phyloP scores from a whole-genome alignment of 2,329 filamentous ascomycete species.

The Sporothrix curviconia region DNA sequence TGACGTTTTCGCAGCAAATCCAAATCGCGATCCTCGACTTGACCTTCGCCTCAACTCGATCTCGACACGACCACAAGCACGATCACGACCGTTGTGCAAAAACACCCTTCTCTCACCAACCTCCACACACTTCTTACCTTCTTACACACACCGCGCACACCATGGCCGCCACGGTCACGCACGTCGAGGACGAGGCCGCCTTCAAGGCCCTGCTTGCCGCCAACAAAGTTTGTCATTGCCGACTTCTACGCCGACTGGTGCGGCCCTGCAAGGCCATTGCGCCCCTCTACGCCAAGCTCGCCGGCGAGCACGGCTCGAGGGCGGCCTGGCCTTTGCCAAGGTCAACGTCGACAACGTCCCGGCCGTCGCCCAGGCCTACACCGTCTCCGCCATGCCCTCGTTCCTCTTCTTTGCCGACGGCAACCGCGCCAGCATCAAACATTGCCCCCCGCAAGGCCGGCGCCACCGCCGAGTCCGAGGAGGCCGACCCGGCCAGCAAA shows the following conservation, averaged over 20 bases:
- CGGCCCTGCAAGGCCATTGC: slow-evolving; percentile 53
- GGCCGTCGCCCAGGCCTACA: slow-evolving; percentile 43
- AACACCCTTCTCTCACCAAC: not conserved
- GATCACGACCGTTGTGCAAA: too few species aligned
- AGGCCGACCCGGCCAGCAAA: slow-evolving; percentile 8
- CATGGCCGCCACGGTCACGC: slow-evolving; percentile 22
- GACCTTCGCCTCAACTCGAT: not conserved
- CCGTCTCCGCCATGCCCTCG: slow-evolving; percentile 51
- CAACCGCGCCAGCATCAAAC: slow-evolving; percentile 33
- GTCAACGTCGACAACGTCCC: slow-evolving; percentile 52
- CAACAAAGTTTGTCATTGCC: slow-evolving; percentile 46
- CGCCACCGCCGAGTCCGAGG: slow-evolving; percentile 12
- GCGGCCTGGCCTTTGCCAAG: slow-evolving; percentile 48
- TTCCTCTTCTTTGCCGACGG: slow-evolving; percentile 56
- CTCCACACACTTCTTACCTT: not conserved
- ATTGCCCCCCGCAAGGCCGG: slow-evolving; percentile 9
- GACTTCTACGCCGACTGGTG: slow-evolving; percentile 58
- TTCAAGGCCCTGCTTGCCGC: slow-evolving; percentile 43
- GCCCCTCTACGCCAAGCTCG: slow-evolving; percentile 46
- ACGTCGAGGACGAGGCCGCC: slow-evolving; percentile 38
- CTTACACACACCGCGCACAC: not conserved
- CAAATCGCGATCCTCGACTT: too few species aligned
- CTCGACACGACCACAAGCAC: not conserved
- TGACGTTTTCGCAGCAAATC: too few species aligned
- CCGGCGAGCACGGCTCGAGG: slow-evolving; percentile 33